Evolutionary conservation across 148 eudicot species (phyloP).

Genomic region (Camellia lanceoleosa): DNA sequence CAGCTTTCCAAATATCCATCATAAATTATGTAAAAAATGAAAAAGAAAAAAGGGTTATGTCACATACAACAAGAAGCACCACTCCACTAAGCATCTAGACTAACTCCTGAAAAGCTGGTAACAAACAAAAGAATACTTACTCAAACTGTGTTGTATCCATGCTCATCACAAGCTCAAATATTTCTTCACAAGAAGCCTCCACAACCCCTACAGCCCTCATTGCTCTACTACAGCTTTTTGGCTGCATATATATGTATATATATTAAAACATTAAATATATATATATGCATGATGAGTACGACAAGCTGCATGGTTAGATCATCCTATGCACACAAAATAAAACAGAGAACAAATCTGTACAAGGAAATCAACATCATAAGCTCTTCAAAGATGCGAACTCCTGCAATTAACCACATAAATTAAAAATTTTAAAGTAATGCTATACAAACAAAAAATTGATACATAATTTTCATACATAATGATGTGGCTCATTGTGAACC

Average conservation of each 20-base stretch:
- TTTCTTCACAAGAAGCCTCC: too few relatives aligned
- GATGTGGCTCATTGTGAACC: too few relatives aligned
- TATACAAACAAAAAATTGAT: too few relatives aligned
- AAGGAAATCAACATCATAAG: too few relatives aligned
- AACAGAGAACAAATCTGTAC: slow-evolving; percentile 39
- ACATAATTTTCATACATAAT: too few relatives aligned
- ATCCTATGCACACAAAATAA: not conserved
- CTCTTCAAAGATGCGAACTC: too few relatives aligned
- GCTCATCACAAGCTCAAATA: too few relatives aligned
- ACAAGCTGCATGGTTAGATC: not conserved
- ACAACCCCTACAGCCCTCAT: too few relatives aligned
- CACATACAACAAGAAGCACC: not conserved
- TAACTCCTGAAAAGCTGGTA: not conserved
- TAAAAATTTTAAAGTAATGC: not conserved
- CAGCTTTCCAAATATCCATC: not conserved
- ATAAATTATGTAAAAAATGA: too few relatives aligned
- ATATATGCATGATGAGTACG: not conserved
- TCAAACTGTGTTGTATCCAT: slow-evolving; percentile 68
- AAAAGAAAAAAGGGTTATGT: not conserved
- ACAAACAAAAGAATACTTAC: slow-evolving; percentile 44
- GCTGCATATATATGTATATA: slow-evolving; percentile 37
- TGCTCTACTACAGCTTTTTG: too few relatives aligned
- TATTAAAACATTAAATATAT: too few relatives aligned
- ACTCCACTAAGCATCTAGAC: not conserved
- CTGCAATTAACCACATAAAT: slow-evolving; percentile 18